phyloP scores from a whole-genome alignment of 2,329 filamentous ascomycete species.

The Claviceps lovelessii region DNA sequence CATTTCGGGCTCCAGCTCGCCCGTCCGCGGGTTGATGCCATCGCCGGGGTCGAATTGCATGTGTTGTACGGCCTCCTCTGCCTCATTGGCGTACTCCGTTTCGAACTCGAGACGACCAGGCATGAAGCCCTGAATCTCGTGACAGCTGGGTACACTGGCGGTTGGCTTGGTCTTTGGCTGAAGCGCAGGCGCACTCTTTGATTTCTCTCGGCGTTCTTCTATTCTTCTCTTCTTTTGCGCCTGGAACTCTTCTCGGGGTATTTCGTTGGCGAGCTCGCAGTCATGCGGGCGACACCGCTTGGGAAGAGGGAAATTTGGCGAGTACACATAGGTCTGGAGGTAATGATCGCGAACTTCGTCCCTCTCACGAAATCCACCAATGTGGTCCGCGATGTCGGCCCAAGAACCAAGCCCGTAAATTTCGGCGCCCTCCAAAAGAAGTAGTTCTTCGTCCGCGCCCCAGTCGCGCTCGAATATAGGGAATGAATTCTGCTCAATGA shows the following conservation, averaged over 20 bases:
- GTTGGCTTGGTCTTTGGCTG: conserved; percentile 93
- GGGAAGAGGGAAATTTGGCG: conserved; percentile 70
- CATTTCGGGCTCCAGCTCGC: conserved; percentile 86
- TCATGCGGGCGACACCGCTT: conserved; percentile 74
- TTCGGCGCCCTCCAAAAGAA: conserved; percentile 85
- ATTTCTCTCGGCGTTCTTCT: conserved; percentile 75
- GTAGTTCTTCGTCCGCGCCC: conserved; percentile 93
- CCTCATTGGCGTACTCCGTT: conserved; percentile 93
- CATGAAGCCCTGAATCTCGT: conserved; percentile 98
- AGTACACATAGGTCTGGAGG: conserved; percentile 72
- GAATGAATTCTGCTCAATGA: conserved; percentile 97
- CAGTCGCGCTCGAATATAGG: conserved; percentile 90
- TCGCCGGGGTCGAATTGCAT: conserved; percentile 98
- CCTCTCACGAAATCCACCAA: conserved; percentile 85
- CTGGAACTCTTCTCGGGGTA: conserved; percentile 87
- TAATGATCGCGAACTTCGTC: conserved; percentile 96
- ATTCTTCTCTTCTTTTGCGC: conserved; percentile 83
- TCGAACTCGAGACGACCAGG: conserved; percentile 94
- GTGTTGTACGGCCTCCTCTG: conserved; percentile 92
- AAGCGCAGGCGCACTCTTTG: conserved; percentile 68
- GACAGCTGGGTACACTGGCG: conserved; percentile 85
- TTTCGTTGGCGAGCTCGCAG: conserved; percentile 59
- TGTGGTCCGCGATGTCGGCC: conserved; percentile 96
- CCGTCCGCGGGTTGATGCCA: conserved; percentile 70
- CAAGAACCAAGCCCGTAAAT: conserved; percentile 94